Evolutionary conservation across 2,329 filamentous ascomycete species (phyloP).

Genomic region (Cladosporium sp.): DNA sequence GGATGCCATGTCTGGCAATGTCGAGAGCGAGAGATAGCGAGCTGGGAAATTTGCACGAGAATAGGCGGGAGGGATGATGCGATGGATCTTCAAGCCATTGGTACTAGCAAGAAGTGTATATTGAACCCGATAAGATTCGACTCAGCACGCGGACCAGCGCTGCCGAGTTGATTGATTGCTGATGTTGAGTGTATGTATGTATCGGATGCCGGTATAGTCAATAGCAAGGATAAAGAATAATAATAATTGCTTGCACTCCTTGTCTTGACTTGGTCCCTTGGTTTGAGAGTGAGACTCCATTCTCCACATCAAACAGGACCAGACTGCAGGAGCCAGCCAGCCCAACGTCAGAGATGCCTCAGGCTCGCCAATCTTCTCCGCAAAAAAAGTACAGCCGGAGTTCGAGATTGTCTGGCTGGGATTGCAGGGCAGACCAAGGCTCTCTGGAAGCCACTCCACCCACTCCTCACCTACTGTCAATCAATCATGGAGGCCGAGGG

Average conservation of each 20-base stretch:
- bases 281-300: neutral
- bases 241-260: neutral
- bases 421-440: neutral
- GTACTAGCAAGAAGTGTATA: slow-evolving; percentile 5
- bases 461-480: neutral
- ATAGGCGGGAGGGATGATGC: neutral
- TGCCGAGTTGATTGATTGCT: neutral
- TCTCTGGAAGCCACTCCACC: neutral
- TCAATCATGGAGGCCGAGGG: slow-evolving; percentile 23
- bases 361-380: neutral
- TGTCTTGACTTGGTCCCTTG: neutral
- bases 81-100: slow-evolving; percentile 15
- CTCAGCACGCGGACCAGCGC: neutral
- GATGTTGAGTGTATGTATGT: neutral
- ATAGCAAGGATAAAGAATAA: neutral
- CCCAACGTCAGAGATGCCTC: neutral
- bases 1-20: slow-evolving; percentile 24
- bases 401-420: neutral
- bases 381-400: neutral
- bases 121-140: neutral
- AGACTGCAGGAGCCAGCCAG: neutral
- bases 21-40: slow-evolving; percentile 10
- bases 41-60: slow-evolving; percentile 8
- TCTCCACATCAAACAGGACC: neutral
- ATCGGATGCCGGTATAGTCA: neutral